Base-by-base conservation (phyloP, 352 stramenopile genomes). In the Pythium sp. region DNA sequence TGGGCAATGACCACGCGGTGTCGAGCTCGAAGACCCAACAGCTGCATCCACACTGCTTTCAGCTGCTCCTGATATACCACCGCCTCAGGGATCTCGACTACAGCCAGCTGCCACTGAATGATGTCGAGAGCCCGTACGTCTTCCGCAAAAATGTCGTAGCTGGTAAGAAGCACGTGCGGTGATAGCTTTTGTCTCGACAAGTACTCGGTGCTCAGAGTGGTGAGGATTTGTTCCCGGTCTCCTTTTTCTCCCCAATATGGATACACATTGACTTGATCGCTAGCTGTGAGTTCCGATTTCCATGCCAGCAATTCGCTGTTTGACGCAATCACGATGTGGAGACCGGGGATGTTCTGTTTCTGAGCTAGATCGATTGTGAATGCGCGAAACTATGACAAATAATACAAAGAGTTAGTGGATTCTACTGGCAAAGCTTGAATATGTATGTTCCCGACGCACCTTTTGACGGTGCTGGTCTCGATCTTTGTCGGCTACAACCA, bases 1-100 rank as follows among this genome's bases (percentile, higher is more conserved):
- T 73, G 65, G 43, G 70, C 80, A 15, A 95, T 53, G 12, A 95
- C 30, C 46, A 92, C 55, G 12, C 86, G 79, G 67, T 93, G 87
- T 12, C 85, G 87, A 65, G 84, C 89, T 58, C 74, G 78, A 26
- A 93, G 66, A 22, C 77, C 78, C 32, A 95, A 65, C 1, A 93
- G 26, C 34, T 75, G 64, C 65, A 69, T 57, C 86, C 84, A 92
- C 60, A 88, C 75, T 5, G 67, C 14, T 20, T 76, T 61, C 41
- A 79, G 64, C 22, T 74, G 46, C 6, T 87, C 65, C 41, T 63
- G 30, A 43, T 57, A 32, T 8, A 55, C 64, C 24, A 57, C 54
- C 38, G 62, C 51, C 38, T 66, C 58, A 26, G 75, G 75, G 15
- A 84, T 71, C 58, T 91, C 83, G 64, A 89, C 75, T 15, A 86